Conservation (phyloP, 345 rosid genomes). For the Erucastrum elatum region DNA sequence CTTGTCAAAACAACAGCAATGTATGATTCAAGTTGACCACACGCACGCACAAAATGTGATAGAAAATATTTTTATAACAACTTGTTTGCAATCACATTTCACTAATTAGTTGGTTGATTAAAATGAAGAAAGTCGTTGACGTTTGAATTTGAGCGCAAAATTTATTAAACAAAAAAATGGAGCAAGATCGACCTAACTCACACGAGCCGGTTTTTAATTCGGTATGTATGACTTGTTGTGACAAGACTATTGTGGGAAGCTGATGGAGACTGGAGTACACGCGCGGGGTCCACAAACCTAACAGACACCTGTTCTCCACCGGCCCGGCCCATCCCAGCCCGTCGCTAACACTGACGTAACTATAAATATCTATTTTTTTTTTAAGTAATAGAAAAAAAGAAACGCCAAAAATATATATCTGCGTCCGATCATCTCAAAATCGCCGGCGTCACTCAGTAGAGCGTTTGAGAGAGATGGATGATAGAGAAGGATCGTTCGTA, state of each 20-base stretch:
- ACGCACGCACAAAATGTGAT: not conserved
- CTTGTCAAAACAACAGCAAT: not conserved
- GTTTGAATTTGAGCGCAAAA: constrained; percentile 21
- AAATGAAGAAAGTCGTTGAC: constrained; percentile 12
- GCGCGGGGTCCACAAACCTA: constrained; percentile 32
- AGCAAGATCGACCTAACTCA: constrained; percentile 1
- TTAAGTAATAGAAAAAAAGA: not conserved
- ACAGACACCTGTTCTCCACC: constrained; percentile 29
- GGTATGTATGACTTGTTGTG: constrained; percentile 3
- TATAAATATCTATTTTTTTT: constrained; percentile 11
- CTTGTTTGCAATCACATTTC: not conserved
- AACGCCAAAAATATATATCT: not conserved
- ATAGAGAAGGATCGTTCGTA: constrained; percentile 96
- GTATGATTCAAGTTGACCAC: not conserved
- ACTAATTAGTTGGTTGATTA: not conserved
- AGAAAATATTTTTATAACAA: not conserved
- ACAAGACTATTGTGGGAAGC: not conserved
- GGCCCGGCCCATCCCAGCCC: not conserved
- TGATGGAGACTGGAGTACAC: constrained; percentile 37
- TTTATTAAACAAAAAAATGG: not conserved
- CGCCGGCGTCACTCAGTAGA: constrained; percentile 42
- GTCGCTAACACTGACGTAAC: constrained; percentile 25
- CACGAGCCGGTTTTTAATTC: not conserved
- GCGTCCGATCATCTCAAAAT: constrained; percentile 19
- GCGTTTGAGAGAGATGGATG: constrained; percentile 67